A percentile compares a stretch with the other conserved stretches of the same genome.
phyloP scores from a whole-genome alignment of 345 rosid genomes.

The Hibiscus trionum region DNA sequence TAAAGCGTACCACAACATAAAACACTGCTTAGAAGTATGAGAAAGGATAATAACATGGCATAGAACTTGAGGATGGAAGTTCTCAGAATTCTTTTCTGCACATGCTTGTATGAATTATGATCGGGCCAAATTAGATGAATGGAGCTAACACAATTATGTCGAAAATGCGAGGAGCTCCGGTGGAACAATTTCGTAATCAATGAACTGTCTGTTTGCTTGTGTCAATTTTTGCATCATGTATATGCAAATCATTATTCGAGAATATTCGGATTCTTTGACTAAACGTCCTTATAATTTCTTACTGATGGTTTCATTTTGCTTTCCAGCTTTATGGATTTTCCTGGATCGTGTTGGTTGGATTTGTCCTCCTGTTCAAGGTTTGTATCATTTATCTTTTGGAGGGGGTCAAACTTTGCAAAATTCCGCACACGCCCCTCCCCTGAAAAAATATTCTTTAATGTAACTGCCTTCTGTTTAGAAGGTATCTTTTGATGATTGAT shows the following conservation, averaged over 20 bases:
- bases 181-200: background rate
- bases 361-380: conserved; percentile 79
- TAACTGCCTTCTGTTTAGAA: background rate
- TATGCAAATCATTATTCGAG: background rate
- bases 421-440: background rate
- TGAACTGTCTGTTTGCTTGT: background rate
- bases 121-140: background rate
- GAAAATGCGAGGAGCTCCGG: background rate
- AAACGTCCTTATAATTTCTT: background rate
- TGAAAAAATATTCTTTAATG: background rate
- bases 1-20: background rate
- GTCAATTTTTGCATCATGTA: background rate
- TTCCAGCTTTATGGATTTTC: conserved; percentile 83
- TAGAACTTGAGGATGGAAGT: background rate
- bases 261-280: background rate
- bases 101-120: background rate
- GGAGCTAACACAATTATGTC: background rate
- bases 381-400: conserved; percentile 7
- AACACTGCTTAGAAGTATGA: background rate
- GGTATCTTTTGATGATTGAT: background rate
- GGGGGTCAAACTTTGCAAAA: background rate
- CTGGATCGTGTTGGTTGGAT: conserved; percentile 63
- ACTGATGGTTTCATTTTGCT: conserved; percentile 16
- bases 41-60: background rate
- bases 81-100: background rate